These are phyloP conservation scores for Metschnikowia matae DNA, from an alignment of 805 yeast genomes.

Conservation along the genomic window DNA sequence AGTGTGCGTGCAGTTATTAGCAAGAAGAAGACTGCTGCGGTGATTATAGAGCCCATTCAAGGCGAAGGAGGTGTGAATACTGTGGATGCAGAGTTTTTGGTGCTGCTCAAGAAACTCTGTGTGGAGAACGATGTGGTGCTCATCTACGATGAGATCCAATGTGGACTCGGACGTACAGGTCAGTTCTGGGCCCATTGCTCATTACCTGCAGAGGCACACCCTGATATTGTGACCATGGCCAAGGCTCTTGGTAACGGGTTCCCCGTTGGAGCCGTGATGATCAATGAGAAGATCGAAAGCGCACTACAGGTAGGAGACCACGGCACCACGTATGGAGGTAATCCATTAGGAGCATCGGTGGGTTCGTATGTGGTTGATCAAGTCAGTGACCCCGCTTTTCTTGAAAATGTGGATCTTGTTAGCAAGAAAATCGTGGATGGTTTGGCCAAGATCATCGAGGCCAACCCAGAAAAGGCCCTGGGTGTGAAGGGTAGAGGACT, in stretches of 20 bases:
- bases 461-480: constrained; percentile 56
- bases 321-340: constrained; percentile 97
- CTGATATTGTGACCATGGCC: constrained; percentile 91
- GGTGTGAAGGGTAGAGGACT: constrained; percentile 88
- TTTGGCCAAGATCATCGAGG: constrained; percentile 46
- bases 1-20: constrained; percentile 54
- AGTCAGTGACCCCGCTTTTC: constrained; percentile 58
- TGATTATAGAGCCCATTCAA: constrained; percentile 94
- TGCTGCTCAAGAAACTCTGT: constrained; percentile 64
- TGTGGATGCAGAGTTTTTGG: constrained; percentile 59
- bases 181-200: constrained; percentile 86
- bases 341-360: constrained; percentile 84
- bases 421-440: constrained; percentile 53
- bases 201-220: constrained; percentile 77
- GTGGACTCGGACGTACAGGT: constrained; percentile 94
- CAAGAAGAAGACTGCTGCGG: constrained; percentile 72
- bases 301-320: constrained; percentile 87
- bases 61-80: constrained; percentile 95
- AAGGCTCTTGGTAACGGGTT: constrained; percentile 96
- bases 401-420: constrained; percentile 55
- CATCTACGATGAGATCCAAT: constrained; percentile 93
- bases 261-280: constrained; percentile 93
- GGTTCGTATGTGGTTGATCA: constrained; percentile 72
- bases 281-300: constrained; percentile 72
- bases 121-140: constrained; percentile 64